Percentiles rank a stretch among this genome's conserved stretches.
Evolutionary conservation across 225 moss, liverwort and hornwort species (phyloP).

Genomic region (Antitrichia curtipendula): DNA sequence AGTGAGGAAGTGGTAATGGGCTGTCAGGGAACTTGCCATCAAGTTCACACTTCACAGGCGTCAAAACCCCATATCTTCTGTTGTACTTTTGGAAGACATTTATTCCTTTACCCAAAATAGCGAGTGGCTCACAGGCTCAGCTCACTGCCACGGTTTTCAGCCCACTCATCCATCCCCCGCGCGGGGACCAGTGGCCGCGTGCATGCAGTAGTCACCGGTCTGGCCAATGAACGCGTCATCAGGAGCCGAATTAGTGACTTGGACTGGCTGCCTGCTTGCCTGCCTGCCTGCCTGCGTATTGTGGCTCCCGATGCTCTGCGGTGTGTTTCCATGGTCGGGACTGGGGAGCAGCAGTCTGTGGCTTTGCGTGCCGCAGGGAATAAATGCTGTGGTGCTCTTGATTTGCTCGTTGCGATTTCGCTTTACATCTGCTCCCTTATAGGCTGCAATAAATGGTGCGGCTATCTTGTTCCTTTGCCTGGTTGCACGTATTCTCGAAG

Average conservation of each 20-base stretch:
- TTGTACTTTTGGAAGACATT: background rate
- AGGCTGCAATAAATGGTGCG: background rate
- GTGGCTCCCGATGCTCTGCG: background rate
- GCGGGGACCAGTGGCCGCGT: background rate
- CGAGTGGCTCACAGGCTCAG: background rate
- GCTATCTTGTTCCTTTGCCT: background rate
- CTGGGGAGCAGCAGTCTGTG: background rate
- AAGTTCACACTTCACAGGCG: background rate
- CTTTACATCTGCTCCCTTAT: background rate
- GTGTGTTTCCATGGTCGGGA: background rate
- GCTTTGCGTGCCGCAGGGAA: background rate
- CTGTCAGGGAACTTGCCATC: background rate
- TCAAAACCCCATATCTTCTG: background rate
- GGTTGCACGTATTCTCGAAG: background rate
- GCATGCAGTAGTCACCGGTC: background rate
- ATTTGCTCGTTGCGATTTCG: constrained; percentile 9
- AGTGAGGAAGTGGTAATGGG: background rate
- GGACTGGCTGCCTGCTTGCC: background rate
- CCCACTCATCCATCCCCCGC: background rate
- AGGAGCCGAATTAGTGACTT: background rate
- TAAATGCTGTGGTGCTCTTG: background rate
- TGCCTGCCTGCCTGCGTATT: background rate
- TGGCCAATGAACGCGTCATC: no score
- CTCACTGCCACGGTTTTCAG: background rate
- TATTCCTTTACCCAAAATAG: background rate